Evolutionary conservation across 768 basidiomycete species (phyloP).

Genomic region (Amanita jacksonii): DNA sequence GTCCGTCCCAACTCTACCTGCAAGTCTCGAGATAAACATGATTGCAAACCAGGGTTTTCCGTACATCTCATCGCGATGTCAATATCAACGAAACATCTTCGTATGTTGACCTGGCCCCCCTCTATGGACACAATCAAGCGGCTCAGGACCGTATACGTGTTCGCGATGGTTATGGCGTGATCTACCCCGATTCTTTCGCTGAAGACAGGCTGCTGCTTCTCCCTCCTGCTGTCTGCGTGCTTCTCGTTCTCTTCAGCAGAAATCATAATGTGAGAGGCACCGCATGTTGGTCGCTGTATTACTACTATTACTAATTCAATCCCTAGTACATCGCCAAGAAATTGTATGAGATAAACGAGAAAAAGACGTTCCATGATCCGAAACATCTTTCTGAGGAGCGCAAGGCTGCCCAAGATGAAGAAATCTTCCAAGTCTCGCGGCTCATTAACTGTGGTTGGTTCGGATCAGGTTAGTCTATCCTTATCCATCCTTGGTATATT

Average conservation of each 20-base stretch:
- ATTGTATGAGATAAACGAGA: slow-evolving; percentile 74
- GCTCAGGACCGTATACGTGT: slow-evolving; percentile 48
- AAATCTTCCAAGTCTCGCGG: slow-evolving; percentile 78
- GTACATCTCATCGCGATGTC: slow-evolving; percentile 57
- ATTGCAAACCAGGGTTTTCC: slow-evolving; percentile 88
- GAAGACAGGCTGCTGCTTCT: slow-evolving; percentile 72
- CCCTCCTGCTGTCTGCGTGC: slow-evolving; percentile 64
- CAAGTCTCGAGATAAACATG: too few species aligned
- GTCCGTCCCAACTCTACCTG: slow-evolving; percentile 15
- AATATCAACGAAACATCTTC: slow-evolving; percentile 79
- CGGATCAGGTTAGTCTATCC: slow-evolving; percentile 32
- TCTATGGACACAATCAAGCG: slow-evolving; percentile 68
- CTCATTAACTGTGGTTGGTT: slow-evolving; percentile 80
- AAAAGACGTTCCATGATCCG: slow-evolving; percentile 53
- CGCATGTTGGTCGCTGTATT: too few species aligned
- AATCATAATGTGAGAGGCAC: slow-evolving; percentile 85
- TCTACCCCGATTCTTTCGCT: slow-evolving; percentile 66
- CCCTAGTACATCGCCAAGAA: slow-evolving; percentile 69
- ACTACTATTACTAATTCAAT: not conserved
- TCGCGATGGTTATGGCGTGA: slow-evolving; percentile 53
- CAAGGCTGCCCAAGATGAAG: slow-evolving; percentile 48
- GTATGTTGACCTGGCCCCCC: slow-evolving; percentile 76
- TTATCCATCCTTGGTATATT: not conserved
- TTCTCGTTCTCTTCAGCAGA: slow-evolving; percentile 84
- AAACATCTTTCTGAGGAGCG: slow-evolving; percentile 26